These are phyloP conservation scores for Cryptococcus sp. DNA, from an alignment of 1,284 basidiomycete genomes.

Conservation along the genomic window DNA sequence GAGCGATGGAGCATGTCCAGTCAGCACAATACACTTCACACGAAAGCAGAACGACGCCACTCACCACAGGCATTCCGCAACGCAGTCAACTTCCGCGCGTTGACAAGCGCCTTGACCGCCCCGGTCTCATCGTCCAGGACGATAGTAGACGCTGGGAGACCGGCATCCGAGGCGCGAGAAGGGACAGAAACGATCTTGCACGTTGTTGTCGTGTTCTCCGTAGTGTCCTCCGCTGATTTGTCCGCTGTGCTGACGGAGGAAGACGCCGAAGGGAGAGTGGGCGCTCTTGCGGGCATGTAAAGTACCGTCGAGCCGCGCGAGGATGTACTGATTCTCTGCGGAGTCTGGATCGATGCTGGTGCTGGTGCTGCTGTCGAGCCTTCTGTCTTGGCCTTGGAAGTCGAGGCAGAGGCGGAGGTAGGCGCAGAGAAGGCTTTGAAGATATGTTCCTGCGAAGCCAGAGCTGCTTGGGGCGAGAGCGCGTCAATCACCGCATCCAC, in stretches of 20 bases:
- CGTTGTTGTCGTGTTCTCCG: slow-evolving; percentile 43
- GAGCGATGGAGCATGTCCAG: too few species aligned
- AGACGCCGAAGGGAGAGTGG: slow-evolving; percentile 41
- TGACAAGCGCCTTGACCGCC: slow-evolving; percentile 68
- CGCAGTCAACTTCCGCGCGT: slow-evolving; percentile 73
- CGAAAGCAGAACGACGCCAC: slow-evolving; percentile 33
- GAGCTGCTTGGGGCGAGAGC: slow-evolving; percentile 35
- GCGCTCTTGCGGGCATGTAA: slow-evolving; percentile 53
- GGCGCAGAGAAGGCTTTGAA: slow-evolving; percentile 42
- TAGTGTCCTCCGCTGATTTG: neutral
- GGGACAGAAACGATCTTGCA: slow-evolving; percentile 76
- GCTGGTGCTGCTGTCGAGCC: slow-evolving; percentile 1
- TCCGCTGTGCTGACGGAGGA: neutral
- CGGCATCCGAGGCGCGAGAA: slow-evolving; percentile 55
- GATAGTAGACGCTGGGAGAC: slow-evolving; percentile 73
- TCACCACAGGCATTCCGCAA: slow-evolving; percentile 75
- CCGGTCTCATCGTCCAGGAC: slow-evolving; percentile 73
- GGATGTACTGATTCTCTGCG: slow-evolving; percentile 36
- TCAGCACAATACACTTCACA: too few species aligned
- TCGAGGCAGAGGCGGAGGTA: neutral
- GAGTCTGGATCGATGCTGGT: slow-evolving; percentile 39
- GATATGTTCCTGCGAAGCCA: slow-evolving; percentile 43
- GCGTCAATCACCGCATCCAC: slow-evolving; percentile 39
- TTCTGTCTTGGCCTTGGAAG: too few species aligned
- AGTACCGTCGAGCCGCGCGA: slow-evolving; percentile 39